Evolutionary conservation across 805 yeast species (phyloP), one percentile per base, ranked within the genome.

Genomic region (Wickerhamomyces chambardii): DNA sequence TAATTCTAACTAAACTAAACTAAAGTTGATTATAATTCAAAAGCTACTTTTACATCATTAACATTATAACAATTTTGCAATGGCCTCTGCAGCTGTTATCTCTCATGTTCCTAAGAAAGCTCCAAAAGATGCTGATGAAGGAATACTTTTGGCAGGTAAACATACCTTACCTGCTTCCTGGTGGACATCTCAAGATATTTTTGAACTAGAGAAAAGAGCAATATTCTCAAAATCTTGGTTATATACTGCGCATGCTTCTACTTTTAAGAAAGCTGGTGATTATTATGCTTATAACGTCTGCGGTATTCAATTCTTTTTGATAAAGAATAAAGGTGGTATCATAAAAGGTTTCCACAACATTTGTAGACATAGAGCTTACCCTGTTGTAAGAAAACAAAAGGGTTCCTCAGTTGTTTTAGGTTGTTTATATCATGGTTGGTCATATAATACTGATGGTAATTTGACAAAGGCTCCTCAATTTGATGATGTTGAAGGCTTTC

Each of bases 361-460:
- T 27, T 75, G 82, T 47, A 75, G 81, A 46, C 82, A 75, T 56
- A 62, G 81, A 50, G 81, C 80, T 6, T 75, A 66, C 45, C 82
- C 82, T 1, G 76, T 75, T 29, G 70, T 75, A 19, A 64, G 70
- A 51, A 75, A 75, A 48, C 73, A 73, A 26, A 58, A 68, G 43
- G 82, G 82, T 19, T 70, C 77, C n/a, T 66, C 79, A 3, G 63
- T 61, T 15, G 64, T 75, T 29, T 55, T 75, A 25, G 79, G 79
- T 29, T 75, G 82, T 54, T 67, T 71, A 45, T 75, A 75, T 51
- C 81, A 75, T 45, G 81, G 81, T 17, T 75, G 81, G 82, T 67
- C 77, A 18, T 75, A 75, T 57, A 72, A 73, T 48, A 60, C 76
- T n/a, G 76, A 73, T 42, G 82, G 82, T 4, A 52, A 59, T 31